A percentile compares a stretch with the other conserved stretches of the same genome.
Conservation (phyloP, 2,329 filamentous ascomycete genomes). For the Neonectria punicea region DNA sequence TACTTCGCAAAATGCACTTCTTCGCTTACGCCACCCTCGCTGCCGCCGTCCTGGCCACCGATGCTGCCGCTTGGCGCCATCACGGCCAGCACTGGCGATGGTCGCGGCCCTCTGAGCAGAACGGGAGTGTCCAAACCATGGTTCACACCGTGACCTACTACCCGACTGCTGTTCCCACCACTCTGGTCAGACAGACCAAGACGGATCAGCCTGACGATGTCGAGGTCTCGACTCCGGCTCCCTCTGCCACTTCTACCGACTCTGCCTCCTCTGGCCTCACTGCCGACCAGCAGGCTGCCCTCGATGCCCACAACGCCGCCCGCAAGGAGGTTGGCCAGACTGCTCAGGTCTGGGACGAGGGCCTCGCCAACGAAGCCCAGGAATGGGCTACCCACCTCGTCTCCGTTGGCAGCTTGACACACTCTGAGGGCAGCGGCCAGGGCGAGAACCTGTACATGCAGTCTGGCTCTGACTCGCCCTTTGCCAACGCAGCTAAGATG, state of each 20-base stretch:
- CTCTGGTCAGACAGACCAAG: conserved; percentile 15
- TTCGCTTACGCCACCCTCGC: not conserved
- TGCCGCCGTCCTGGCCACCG: not conserved
- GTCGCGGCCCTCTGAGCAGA: not conserved
- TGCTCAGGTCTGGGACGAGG: conserved; percentile 34
- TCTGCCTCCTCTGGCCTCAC: conserved; percentile 21
- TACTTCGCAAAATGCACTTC: not conserved
- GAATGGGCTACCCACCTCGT: conserved; percentile 38
- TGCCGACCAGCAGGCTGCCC: conserved; percentile 36
- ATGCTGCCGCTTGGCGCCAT: not conserved
- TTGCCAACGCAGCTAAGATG: conserved; percentile 30
- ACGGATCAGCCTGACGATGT: conserved; percentile 11
- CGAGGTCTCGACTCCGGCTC: conserved; percentile 2
- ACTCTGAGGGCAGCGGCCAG: conserved; percentile 31
- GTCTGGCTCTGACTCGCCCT: conserved; percentile 24
- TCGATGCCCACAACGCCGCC: conserved; percentile 41
- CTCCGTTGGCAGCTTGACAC: conserved; percentile 30
- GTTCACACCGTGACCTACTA: not conserved
- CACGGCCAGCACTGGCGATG: not conserved
- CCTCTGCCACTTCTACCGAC: not conserved
- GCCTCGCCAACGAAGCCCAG: conserved; percentile 37
- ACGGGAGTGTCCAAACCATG: not conserved
- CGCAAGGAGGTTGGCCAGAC: conserved; percentile 34
- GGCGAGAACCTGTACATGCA: conserved; percentile 43
- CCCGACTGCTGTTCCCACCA: not conserved